Percentiles rank a stretch among this genome's conserved stretches.
phyloP scores from a whole-genome alignment of 2,329 filamentous ascomycete species.

The Gnomoniopsis sp. region DNA sequence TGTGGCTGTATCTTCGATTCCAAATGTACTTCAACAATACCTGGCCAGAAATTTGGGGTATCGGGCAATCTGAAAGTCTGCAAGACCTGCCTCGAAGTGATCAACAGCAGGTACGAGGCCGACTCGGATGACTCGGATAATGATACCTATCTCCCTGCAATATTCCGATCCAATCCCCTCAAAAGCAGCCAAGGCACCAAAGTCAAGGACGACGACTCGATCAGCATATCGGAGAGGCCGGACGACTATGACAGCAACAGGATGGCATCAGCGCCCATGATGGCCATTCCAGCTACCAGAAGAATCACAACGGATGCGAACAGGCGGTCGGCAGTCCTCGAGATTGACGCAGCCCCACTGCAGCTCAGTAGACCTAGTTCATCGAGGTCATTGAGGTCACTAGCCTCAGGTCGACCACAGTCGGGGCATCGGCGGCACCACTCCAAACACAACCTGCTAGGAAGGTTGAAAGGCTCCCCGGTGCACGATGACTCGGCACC shows the following conservation, averaged over 20 bases:
- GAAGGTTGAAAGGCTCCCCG: conserved; percentile 60
- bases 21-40: conserved; percentile 89
- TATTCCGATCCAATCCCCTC: conserved; percentile 54
- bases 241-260: conserved; percentile 46
- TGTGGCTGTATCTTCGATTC: conserved; percentile 99
- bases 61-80: conserved; percentile 82
- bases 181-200: conserved; percentile 37
- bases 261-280: conserved; percentile 64
- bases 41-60: conserved; percentile 84
- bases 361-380: conserved; percentile 89
- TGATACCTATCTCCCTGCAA: conserved; percentile 63
- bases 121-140: conserved; percentile 83
- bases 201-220: conserved; percentile 34
- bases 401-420: conserved; percentile 65
- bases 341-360: conserved; percentile 70
- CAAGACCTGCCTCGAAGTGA: conserved; percentile 87
- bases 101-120: conserved; percentile 86
- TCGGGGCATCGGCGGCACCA: conserved; percentile 83
- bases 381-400: conserved; percentile 80
- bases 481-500: conserved; percentile 78
- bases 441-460: conserved; percentile 81
- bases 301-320: conserved; percentile 62
- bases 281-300: conserved; percentile 65
- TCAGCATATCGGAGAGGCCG: conserved; percentile 37
- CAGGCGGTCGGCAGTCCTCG: conserved; percentile 81